Percentiles rank a stretch among this genome's conserved stretches.
Conservation (phyloP, 2,329 filamentous ascomycete species). For the Nannizziopsis barbatae region DNA sequence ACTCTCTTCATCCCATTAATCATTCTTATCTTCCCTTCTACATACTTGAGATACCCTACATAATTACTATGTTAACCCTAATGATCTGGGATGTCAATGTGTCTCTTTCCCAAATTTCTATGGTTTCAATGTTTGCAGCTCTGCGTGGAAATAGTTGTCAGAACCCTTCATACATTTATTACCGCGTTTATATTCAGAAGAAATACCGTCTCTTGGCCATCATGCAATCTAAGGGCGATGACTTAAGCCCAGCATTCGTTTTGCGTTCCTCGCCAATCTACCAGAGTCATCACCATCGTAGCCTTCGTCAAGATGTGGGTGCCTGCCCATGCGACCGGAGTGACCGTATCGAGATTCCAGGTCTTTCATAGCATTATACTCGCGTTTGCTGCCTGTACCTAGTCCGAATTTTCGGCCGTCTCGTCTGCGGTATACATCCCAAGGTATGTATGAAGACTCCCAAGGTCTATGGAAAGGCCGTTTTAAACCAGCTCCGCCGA, state of each 20-base stretch:
- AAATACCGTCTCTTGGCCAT: background rate
- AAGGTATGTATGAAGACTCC: background rate
- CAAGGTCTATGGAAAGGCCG: slow-evolving; percentile 8
- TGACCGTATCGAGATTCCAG: slow-evolving; percentile 9
- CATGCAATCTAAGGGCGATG: slow-evolving; percentile 19
- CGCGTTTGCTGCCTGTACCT: slow-evolving; percentile 15
- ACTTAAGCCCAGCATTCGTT: slow-evolving; percentile 27
- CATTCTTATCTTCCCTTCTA: background rate
- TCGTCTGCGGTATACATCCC: slow-evolving; percentile 3
- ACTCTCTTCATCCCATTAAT: background rate
- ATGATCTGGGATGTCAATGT: too few relatives aligned
- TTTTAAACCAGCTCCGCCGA: slow-evolving; percentile 22
- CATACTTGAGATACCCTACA: too few relatives aligned
- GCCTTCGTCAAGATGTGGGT: slow-evolving; percentile 7
- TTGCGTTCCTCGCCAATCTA: slow-evolving; percentile 23
- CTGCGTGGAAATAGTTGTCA: background rate
- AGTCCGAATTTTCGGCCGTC: slow-evolving; percentile 10
- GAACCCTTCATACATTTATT: background rate
- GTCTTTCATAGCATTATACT: slow-evolving; percentile 14
- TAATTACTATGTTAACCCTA: too few relatives aligned
- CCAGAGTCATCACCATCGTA: background rate
- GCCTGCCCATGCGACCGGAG: background rate
- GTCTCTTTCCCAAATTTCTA: background rate
- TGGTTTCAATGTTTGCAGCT: background rate
- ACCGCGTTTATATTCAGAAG: too few relatives aligned